Conservation (phyloP, 176 grass and related monocot genomes). For the Triticum dicoccoides region DNA sequence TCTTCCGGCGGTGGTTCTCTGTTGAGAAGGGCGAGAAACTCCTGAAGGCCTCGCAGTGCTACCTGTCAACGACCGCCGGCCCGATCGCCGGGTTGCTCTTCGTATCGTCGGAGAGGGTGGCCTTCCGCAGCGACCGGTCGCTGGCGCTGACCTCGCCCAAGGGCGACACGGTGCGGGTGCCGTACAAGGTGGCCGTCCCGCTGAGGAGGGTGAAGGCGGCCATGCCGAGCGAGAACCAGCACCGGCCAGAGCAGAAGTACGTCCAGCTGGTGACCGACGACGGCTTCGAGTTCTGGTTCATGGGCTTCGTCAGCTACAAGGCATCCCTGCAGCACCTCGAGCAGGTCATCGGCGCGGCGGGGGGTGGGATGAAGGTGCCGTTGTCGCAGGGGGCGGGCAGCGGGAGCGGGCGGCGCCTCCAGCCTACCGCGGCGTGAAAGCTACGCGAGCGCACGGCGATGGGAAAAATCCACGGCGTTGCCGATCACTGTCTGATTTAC, state of each 20-base stretch:
- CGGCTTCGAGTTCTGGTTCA: slow-evolving; percentile 96
- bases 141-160: slow-evolving; percentile 40
- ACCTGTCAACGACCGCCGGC: slow-evolving; percentile 71
- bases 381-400: no score
- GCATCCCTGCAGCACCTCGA: slow-evolving; percentile 51
- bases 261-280: slow-evolving; percentile 65
- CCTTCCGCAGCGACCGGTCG: slow-evolving; percentile 68
- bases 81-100: slow-evolving; percentile 81
- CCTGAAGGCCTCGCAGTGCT: slow-evolving; percentile 74
- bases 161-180: slow-evolving; percentile 40
- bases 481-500: no score
- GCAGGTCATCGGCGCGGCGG: slow-evolving; percentile 34
- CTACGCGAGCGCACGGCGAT: no score
- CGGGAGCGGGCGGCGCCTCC: no score
- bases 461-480: no score
- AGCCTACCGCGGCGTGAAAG: no score
- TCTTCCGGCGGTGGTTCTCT: slow-evolving; percentile 68
- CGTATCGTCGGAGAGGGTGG: slow-evolving; percentile 51
- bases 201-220: slow-evolving; percentile 52
- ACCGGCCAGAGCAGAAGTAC: slow-evolving; percentile 83
- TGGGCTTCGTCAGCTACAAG: slow-evolving; percentile 69
- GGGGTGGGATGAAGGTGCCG: no score
- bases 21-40: slow-evolving; percentile 54
- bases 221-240: slow-evolving; percentile 44
- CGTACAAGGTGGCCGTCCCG: slow-evolving; percentile 80